phyloP scores from a whole-genome alignment of 257 asterid genomes.

The Ehretia macrophylla region DNA sequence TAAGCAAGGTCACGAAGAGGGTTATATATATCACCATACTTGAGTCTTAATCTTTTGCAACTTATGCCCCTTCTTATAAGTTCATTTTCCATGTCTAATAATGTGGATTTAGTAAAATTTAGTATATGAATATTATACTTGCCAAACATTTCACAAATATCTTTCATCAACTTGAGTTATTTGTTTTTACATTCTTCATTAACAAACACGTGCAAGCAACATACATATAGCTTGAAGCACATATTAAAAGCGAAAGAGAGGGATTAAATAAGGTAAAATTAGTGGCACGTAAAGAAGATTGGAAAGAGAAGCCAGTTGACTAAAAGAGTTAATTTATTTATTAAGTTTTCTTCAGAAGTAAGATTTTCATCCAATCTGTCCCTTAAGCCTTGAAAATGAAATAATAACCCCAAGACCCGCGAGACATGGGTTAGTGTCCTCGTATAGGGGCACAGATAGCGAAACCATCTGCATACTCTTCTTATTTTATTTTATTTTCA shows the following conservation, averaged over 20 bases:
- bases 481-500: conserved; percentile 15
- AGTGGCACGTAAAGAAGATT: not conserved
- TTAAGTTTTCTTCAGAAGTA: not conserved
- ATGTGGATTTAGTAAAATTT: too few relatives aligned
- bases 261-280: not conserved
- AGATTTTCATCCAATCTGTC: conserved; percentile 37
- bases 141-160: not conserved
- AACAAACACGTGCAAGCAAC: not conserved
- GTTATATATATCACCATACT: too few relatives aligned
- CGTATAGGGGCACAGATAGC: conserved; percentile 30
- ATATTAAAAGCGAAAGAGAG: not conserved
- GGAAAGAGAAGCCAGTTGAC: not conserved
- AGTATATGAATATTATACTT: too few relatives aligned
- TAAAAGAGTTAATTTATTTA: not conserved
- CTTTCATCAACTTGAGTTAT: not conserved
- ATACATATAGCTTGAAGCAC: not conserved
- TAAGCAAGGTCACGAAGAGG: too few relatives aligned
- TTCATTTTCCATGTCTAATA: too few relatives aligned
- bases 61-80: too few relatives aligned
- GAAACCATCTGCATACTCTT: conserved; percentile 9
- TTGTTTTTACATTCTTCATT: not conserved
- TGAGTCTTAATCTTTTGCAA: too few relatives aligned
- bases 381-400: conserved; percentile 24
- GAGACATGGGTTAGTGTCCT: conserved; percentile 57
- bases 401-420: conserved; percentile 22